A percentile compares a stretch with the other conserved stretches of the same genome.
These are phyloP conservation scores for Xylaria telfairii DNA, from an alignment of 495 filamentous ascomycete species.

Conservation along the genomic window DNA sequence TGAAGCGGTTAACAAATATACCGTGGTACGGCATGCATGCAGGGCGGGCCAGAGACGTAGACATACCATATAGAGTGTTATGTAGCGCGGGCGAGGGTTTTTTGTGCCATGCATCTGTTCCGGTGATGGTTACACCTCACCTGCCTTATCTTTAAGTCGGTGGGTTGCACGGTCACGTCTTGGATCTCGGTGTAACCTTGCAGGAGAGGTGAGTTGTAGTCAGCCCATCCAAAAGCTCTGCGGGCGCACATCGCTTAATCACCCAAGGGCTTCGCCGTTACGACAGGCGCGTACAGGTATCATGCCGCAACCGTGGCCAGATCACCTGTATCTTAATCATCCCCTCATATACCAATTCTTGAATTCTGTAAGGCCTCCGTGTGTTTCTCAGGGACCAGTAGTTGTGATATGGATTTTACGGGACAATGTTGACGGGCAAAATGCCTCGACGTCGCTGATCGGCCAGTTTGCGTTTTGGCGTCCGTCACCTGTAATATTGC, in stretches of 20 bases:
- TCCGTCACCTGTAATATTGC: background rate
- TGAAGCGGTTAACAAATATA: background rate
- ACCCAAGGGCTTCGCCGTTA: background rate
- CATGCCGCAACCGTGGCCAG: background rate
- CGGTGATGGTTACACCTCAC: constrained; percentile 9
- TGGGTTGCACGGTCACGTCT: constrained; percentile 5
- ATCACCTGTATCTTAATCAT: background rate
- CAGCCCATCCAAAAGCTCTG: background rate
- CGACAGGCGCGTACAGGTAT: background rate
- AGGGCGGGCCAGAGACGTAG: background rate
- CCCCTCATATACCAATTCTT: background rate
- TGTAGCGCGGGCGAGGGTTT: background rate
- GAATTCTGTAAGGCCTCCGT: background rate
- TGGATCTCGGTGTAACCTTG: constrained; percentile 2
- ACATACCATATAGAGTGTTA: background rate
- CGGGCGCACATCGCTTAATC: background rate
- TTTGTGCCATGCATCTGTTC: background rate
- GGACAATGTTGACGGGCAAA: background rate
- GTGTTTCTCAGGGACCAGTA: background rate
- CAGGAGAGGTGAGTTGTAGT: background rate
- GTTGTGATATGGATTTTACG: background rate
- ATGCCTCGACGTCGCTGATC: background rate
- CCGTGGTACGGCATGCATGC: background rate
- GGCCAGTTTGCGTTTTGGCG: background rate
- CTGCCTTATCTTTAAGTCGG: constrained; percentile 5